phyloP scores from a whole-genome alignment of 2,329 filamentous ascomycete species.

The Ceratocystis papillata region DNA sequence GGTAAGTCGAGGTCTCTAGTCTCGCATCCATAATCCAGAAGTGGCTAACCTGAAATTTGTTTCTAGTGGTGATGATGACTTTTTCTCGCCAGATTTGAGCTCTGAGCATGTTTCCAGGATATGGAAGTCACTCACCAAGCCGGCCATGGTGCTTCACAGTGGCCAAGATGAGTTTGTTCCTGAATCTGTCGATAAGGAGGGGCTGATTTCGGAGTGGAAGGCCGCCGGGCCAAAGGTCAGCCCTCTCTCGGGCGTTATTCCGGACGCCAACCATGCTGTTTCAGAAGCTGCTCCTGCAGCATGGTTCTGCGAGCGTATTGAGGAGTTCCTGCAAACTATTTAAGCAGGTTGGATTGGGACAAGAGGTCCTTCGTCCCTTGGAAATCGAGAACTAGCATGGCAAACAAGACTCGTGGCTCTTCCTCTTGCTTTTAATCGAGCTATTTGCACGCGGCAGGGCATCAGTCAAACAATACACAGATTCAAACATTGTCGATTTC shows the following conservation, averaged over 20 bases:
- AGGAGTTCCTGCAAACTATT: conserved; percentile 36
- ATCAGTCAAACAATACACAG: too few species aligned
- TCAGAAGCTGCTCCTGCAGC: conserved; percentile 36
- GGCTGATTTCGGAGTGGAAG: conserved; percentile 48
- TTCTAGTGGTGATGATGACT: conserved; percentile 64
- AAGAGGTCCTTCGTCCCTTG: not conserved
- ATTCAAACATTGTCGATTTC: too few species aligned
- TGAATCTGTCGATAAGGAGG: conserved; percentile 44
- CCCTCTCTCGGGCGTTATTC: conserved; percentile 43
- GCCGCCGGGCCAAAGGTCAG: conserved; percentile 38
- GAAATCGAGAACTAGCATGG: too few species aligned
- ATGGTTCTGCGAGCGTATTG: conserved; percentile 41
- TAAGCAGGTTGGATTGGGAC: not conserved
- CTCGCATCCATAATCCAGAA: not conserved
- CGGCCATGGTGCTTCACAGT: conserved; percentile 56
- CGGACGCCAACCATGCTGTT: conserved; percentile 43
- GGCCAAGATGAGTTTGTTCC: conserved; percentile 57
- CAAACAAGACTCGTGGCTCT: too few species aligned
- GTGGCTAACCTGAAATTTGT: not conserved
- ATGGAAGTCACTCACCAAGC: conserved; percentile 53
- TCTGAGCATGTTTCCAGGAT: conserved; percentile 45
- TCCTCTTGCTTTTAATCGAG: not conserved
- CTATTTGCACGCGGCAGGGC: too few species aligned
- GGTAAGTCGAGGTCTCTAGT: conserved; percentile 34
- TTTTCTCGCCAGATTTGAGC: conserved; percentile 67